Evolutionary conservation across 305 asterid genomes (phyloP).

Genomic region (Fraxinus baroniana): DNA sequence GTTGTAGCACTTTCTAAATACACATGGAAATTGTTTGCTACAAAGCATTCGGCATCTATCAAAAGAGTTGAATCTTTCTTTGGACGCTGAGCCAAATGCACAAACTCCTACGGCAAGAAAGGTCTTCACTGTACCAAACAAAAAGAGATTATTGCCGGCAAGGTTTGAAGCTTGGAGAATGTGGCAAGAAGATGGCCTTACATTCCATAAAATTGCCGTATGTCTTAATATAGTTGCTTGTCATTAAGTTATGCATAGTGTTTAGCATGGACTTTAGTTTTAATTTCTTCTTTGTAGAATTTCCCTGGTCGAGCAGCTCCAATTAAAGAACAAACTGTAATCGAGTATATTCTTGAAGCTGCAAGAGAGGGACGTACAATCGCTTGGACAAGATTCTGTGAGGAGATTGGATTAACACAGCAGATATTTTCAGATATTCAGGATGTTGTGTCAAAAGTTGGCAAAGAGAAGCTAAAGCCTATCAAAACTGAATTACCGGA

Average conservation of each 20-base stretch:
- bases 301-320: constrained; percentile 78
- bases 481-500: constrained; percentile 83
- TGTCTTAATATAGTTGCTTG: constrained; percentile 26
- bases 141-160: constrained; percentile 51
- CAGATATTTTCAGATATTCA: constrained; percentile 49
- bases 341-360: constrained; percentile 70
- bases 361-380: constrained; percentile 64
- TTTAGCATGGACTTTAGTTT: constrained; percentile 13
- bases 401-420: constrained; percentile 59
- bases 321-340: constrained; percentile 71
- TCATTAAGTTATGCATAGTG: constrained; percentile 1
- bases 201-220: constrained; percentile 68
- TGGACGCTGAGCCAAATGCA: constrained; percentile 54
- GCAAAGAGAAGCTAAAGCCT: constrained; percentile 75
- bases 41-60: constrained; percentile 52
- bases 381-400: constrained; percentile 76
- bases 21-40: constrained; percentile 67
- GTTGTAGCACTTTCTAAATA: constrained; percentile 69
- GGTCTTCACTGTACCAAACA: constrained; percentile 30
- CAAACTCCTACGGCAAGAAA: constrained; percentile 43
- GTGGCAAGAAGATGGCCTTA: constrained; percentile 83
- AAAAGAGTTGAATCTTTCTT: constrained; percentile 48
- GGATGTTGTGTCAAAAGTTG: constrained; percentile 58
- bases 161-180: constrained; percentile 90
- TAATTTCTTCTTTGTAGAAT: constrained; percentile 42